These are phyloP conservation scores for Nigrospora sphaerica DNA, from an alignment of 2,329 filamentous ascomycete genomes.

Conservation along the genomic window DNA sequence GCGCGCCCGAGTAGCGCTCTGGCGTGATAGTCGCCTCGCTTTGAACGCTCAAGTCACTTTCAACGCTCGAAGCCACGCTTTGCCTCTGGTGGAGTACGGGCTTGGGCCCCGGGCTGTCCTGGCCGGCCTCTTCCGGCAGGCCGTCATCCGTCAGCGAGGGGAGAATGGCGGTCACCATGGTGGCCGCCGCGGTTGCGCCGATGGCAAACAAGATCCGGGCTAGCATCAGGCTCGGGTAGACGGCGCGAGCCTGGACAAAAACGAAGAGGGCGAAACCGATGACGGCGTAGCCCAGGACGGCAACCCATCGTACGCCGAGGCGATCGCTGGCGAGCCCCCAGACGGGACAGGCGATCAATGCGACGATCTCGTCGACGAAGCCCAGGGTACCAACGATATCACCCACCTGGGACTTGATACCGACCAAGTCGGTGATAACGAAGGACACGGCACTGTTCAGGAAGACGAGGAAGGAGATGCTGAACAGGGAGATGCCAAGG, in stretches of 20 bases:
- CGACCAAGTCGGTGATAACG: slow-evolving; percentile 76
- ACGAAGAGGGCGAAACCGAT: slow-evolving; percentile 70
- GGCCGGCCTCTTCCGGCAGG: slow-evolving; percentile 11
- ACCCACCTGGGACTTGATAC: slow-evolving; percentile 65
- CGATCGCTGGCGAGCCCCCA: slow-evolving; percentile 77
- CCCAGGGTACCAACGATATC: slow-evolving; percentile 79
- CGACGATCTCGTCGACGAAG: slow-evolving; percentile 78
- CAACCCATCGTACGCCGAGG: slow-evolving; percentile 65
- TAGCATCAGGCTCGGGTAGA: slow-evolving; percentile 83
- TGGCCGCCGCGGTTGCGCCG: slow-evolving; percentile 83
- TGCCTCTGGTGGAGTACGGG: slow-evolving; percentile 33
- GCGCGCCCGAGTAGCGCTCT: slow-evolving; percentile 40
- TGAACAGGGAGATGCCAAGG: slow-evolving; percentile 75
- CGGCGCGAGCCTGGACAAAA: slow-evolving; percentile 78
- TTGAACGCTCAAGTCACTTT: slow-evolving; percentile 67
- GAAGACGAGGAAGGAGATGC: slow-evolving; percentile 85
- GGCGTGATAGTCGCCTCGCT: slow-evolving; percentile 73
- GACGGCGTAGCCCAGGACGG: slow-evolving; percentile 72
- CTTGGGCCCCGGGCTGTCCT: slow-evolving; percentile 14
- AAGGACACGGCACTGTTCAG: slow-evolving; percentile 80
- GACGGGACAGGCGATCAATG: slow-evolving; percentile 69
- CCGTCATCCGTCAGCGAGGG: slow-evolving; percentile 59
- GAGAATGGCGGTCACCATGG: slow-evolving; percentile 95
- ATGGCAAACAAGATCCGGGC: slow-evolving; percentile 83
- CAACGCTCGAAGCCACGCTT: slow-evolving; percentile 59